Evolutionary conservation across 805 yeast genomes (phyloP), one percentile per base, ranked within the genome.

Genomic region (Pichia occidentalis): DNA sequence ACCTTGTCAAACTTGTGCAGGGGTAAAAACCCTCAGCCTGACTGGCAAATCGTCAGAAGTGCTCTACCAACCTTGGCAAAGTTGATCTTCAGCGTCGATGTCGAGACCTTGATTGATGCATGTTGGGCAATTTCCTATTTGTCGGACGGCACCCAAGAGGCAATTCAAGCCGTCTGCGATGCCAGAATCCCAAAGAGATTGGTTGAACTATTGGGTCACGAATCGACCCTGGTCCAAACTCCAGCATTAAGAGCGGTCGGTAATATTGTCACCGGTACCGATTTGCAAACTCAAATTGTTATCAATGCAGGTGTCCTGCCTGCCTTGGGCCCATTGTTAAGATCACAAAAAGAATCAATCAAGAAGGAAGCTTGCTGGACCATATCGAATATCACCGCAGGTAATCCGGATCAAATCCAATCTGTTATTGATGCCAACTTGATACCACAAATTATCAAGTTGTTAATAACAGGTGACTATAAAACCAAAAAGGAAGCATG

Each of bases 291-390:
- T 17, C 98, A 92, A 65, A 79, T 85, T 40, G 90, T 90, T 34
- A 85, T 92, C 53, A 90, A 92, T 61, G 77, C 87, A 25, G 96
- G 97, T 45, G 95, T 90, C 11, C 70, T 92, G 53, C 78, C 83
- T 24, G 95, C 95, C 16, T 70, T 92, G 46, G 78, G 80, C 36
- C 85, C 84, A 32, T 71, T 92, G 48, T 71, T 92, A 53, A 69
- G 75, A 46, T 83, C 95, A 23, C 77, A 85, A 43, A 87, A 88
- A 69, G 98, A 92, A 61, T 77, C 92, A 13, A 82, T 92, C 51
- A 80, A 92, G 58, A 92, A 92, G 62, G 98, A 92, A 68, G 95
- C 97, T 5, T 87, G 98, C 68, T 92, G 98, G 98, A 90, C 98
- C 26, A 80, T 92, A 47, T 88, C 97, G 42, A 92, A 92, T 65